Evolutionary conservation across 345 rosid species (phyloP).

Genomic region (Camelina neglecta): DNA sequence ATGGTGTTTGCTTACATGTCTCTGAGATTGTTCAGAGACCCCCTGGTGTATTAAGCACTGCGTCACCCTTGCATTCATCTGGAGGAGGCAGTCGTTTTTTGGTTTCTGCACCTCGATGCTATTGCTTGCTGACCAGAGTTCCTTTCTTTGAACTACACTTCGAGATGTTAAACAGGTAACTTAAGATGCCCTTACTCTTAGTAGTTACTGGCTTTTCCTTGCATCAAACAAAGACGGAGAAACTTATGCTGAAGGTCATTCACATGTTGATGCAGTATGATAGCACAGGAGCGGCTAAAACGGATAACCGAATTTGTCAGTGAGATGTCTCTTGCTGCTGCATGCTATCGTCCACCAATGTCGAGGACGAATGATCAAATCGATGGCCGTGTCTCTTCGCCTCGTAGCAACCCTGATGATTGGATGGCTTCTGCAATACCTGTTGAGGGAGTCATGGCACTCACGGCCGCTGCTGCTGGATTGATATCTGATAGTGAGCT

Average conservation of each 20-base stretch:
- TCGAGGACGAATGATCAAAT: constrained; percentile 51
- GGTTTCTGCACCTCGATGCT: constrained; percentile 98
- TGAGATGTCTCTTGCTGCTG: constrained; percentile 73
- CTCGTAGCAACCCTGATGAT: constrained; percentile 52
- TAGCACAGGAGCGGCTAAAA: constrained; percentile 96
- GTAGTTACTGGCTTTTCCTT: constrained; percentile 28
- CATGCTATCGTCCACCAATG: constrained; percentile 50
- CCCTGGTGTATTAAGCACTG: constrained; percentile 69
- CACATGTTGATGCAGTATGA: constrained; percentile 72
- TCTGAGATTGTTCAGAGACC: constrained; percentile 95
- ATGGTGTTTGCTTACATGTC: constrained; percentile 92
- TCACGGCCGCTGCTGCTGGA: constrained; percentile 88
- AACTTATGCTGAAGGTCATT: constrained; percentile 33
- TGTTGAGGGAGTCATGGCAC: constrained; percentile 69
- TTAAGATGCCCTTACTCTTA: constrained; percentile 32
- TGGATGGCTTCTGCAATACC: constrained; percentile 90
- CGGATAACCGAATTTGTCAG: constrained; percentile 81
- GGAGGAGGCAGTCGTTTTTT: constrained; percentile 74
- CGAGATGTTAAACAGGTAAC: constrained; percentile 94
- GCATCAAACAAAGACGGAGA: constrained; percentile 24
- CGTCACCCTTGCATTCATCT: constrained; percentile 59
- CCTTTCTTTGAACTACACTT: constrained; percentile 97
- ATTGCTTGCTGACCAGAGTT: constrained; percentile 87
- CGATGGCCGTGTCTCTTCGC: constrained; percentile 48
- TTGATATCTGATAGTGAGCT: constrained; percentile 64